These are phyloP conservation scores for Galerina marginata DNA, from an alignment of 768 basidiomycete species.

Conservation along the genomic window DNA sequence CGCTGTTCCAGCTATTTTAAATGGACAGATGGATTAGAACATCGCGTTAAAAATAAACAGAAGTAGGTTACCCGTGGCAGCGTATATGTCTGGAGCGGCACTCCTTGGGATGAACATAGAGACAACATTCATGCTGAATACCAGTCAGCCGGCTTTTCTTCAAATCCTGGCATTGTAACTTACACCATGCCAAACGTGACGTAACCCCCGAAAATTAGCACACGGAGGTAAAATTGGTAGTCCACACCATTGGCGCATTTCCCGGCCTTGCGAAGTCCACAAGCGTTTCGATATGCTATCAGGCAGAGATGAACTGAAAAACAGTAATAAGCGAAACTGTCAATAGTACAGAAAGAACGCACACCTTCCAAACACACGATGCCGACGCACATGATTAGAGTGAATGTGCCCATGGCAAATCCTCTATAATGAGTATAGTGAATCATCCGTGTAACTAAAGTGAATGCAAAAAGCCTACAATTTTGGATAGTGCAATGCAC, in stretches of 20 bases:
- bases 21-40: neutral
- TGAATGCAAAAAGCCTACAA: slow-evolving; percentile 22
- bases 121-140: slow-evolving; percentile 35
- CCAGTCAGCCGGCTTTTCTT: neutral
- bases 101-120: slow-evolving; percentile 26
- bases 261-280: slow-evolving; percentile 35
- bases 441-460: neutral
- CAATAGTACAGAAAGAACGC: neutral
- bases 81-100: slow-evolving; percentile 35
- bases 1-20: slow-evolving; percentile 35
- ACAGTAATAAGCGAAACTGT: neutral
- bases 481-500: slow-evolving; percentile 25
- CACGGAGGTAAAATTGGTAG: slow-evolving; percentile 34
- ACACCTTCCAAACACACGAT: slow-evolving; percentile 36
- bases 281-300: slow-evolving; percentile 36
- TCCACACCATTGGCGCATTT: slow-evolving; percentile 27
- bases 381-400: slow-evolving; percentile 29
- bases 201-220: slow-evolving; percentile 39
- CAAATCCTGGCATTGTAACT: slow-evolving; percentile 6
- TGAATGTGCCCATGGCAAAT: slow-evolving; percentile 30
- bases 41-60: neutral
- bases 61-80: slow-evolving; percentile 35
- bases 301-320: slow-evolving; percentile 33
- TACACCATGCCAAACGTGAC: slow-evolving; percentile 39
- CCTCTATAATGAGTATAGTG: slow-evolving; percentile 18